A percentile compares a stretch with the other conserved stretches of the same genome.
Conservation (phyloP, 495 filamentous ascomycete species). For the Penicillium cataractarum region DNA sequence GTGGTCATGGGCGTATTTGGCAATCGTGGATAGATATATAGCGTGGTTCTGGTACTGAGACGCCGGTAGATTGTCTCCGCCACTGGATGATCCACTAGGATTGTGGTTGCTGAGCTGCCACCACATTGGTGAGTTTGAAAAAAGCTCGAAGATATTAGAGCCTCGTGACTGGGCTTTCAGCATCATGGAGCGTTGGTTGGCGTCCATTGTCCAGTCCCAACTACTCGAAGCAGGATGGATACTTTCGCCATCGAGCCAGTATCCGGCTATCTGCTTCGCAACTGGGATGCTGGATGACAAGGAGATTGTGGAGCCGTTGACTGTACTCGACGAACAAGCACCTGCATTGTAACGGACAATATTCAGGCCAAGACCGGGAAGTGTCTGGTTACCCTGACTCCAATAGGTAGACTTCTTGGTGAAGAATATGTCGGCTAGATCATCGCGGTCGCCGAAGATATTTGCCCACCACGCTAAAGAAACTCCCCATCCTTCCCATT, state of each 20-base stretch:
- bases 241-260: not conserved
- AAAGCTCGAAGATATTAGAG: not conserved
- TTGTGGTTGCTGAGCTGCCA: not conserved
- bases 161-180: not conserved
- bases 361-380: not conserved
- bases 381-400: not conserved
- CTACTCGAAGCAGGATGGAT: not conserved
- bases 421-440: not conserved
- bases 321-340: not conserved
- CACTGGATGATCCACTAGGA: not conserved
- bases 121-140: not conserved
- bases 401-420: not conserved
- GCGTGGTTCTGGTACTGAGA: not conserved
- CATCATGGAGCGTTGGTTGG: not conserved
- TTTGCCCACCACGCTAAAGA: not conserved
- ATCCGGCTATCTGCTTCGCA: not conserved
- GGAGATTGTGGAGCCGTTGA: not conserved
- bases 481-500: not conserved
- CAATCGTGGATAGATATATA: not conserved
- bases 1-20: not conserved
- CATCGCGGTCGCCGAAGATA: not conserved
- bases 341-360: not conserved
- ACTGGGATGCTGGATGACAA: not conserved
- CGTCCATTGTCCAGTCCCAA: not conserved
- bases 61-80: not conserved